These are phyloP conservation scores for Delonix regia DNA, from an alignment of 306 rosid species.

Conservation along the genomic window DNA sequence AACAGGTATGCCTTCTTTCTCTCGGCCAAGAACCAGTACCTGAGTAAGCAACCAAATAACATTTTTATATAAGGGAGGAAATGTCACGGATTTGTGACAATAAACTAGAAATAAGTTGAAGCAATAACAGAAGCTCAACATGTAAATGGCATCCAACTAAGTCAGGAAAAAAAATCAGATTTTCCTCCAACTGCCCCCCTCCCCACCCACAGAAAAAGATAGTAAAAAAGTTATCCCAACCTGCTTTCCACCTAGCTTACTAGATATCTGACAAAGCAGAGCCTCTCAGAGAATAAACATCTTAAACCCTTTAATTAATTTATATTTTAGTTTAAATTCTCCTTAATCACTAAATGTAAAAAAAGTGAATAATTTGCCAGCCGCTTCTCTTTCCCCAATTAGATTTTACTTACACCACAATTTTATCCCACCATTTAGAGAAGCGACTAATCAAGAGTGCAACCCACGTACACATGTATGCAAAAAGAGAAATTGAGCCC, in stretches of 20 bases:
- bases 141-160: background rate
- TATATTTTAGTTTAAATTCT: background rate
- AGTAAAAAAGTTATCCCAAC: background rate
- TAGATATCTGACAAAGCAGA: conserved; percentile 1
- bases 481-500: conserved; percentile 3
- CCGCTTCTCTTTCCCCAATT: background rate
- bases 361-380: background rate
- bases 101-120: background rate
- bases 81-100: conserved; percentile 7
- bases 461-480: background rate
- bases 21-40: conserved; percentile 95
- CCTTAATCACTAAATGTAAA: background rate
- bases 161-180: background rate
- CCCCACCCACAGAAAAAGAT: background rate
- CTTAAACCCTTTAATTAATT: background rate
- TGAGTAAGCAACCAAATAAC: conserved; percentile 42
- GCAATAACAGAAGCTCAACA: conserved; percentile 6
- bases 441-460: background rate
- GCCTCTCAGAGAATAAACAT: background rate
- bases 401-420: background rate
- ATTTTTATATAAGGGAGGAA: background rate
- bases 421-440: background rate
- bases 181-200: background rate
- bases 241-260: conserved; percentile 13
- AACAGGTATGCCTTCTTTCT: conserved; percentile 94